Conservation (phyloP, 1,139 yeast genomes). For the Lodderomyces theae region DNA sequence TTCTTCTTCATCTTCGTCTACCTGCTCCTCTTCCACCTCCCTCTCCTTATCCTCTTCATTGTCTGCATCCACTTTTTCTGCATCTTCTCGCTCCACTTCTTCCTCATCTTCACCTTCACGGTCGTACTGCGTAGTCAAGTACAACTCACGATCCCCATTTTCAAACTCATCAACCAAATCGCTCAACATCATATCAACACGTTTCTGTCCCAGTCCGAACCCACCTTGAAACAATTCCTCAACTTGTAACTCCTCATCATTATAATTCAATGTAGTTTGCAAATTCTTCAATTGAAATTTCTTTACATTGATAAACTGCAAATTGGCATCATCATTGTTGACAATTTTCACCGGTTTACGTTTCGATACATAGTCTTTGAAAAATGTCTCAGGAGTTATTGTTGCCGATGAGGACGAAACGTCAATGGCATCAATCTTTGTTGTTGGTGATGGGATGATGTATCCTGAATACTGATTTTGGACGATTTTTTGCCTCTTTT, state of each 20-base stretch:
- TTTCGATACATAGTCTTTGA: slow-evolving; percentile 24
- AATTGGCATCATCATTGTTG: background rate
- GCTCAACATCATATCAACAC: slow-evolving; percentile 47
- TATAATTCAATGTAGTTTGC: slow-evolving; percentile 28
- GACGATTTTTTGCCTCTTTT: slow-evolving; percentile 6
- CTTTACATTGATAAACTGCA: background rate
- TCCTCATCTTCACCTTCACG: slow-evolving; percentile 21
- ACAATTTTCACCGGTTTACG: slow-evolving; percentile 38
- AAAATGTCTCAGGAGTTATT: slow-evolving; percentile 20
- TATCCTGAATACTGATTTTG: slow-evolving; percentile 14
- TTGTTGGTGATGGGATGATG: slow-evolving; percentile 8
- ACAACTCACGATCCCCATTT: slow-evolving; percentile 39
- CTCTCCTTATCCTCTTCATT: slow-evolving; percentile 15
- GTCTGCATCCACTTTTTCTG: slow-evolving; percentile 18
- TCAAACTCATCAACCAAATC: slow-evolving; percentile 44
- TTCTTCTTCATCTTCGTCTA: slow-evolving; percentile 13
- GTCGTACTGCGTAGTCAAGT: slow-evolving; percentile 69
- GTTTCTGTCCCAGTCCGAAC: slow-evolving; percentile 59
- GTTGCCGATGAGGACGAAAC: background rate
- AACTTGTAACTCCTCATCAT: slow-evolving; percentile 42
- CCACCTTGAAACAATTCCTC: slow-evolving; percentile 59
- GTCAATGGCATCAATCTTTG: slow-evolving; percentile 13
- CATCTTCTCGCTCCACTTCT: slow-evolving; percentile 17
- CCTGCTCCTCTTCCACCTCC: slow-evolving; percentile 8
- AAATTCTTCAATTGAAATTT: slow-evolving; percentile 37